Evolutionary conservation across 2,329 filamentous ascomycete genomes (phyloP).

Genomic region (Xylariales sp.): DNA sequence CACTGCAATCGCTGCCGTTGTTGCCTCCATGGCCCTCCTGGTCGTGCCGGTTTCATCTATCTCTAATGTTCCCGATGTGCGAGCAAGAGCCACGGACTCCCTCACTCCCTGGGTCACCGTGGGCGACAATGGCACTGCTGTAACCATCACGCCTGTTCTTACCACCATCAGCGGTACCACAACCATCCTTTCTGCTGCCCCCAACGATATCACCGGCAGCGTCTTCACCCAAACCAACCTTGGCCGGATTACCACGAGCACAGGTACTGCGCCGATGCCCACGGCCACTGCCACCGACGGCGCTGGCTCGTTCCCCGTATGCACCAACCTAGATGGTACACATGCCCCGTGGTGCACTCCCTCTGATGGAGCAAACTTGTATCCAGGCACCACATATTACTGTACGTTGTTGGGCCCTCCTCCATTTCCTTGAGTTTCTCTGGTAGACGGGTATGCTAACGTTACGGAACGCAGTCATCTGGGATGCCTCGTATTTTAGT

Average conservation of each 20-base stretch:
- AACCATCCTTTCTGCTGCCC: conserved; percentile 30
- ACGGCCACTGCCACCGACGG: conserved; percentile 38
- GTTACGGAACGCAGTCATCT: conserved; percentile 34
- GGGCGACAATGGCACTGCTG: conserved; percentile 39
- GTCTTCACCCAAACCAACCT: conserved; percentile 28
- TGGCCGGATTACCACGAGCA: conserved; percentile 25
- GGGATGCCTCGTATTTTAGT: conserved; percentile 50
- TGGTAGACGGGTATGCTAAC: too few species aligned
- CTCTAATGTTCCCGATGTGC: conserved; percentile 17
- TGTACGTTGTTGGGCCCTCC: conserved; percentile 24
- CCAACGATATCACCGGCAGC: conserved; percentile 36
- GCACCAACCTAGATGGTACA: conserved; percentile 41
- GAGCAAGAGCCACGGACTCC: conserved; percentile 19
- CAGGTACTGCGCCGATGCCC: conserved; percentile 39
- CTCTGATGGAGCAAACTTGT: conserved; percentile 35
- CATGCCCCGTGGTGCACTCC: conserved; percentile 51
- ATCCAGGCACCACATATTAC: conserved; percentile 45
- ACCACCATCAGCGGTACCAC: conserved; percentile 43
- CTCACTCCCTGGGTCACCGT: conserved; percentile 49
- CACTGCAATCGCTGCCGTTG: background rate
- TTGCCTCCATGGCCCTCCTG: conserved; percentile 10
- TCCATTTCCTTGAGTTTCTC: background rate
- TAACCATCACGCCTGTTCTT: conserved; percentile 44
- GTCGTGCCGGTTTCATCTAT: conserved; percentile 18
- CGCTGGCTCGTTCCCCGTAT: conserved; percentile 46